Evolutionary conservation across 208 protist species (phyloP), one percentile per base, ranked within the genome.

Genomic region (Acanthamoeba triangularis): DNA sequence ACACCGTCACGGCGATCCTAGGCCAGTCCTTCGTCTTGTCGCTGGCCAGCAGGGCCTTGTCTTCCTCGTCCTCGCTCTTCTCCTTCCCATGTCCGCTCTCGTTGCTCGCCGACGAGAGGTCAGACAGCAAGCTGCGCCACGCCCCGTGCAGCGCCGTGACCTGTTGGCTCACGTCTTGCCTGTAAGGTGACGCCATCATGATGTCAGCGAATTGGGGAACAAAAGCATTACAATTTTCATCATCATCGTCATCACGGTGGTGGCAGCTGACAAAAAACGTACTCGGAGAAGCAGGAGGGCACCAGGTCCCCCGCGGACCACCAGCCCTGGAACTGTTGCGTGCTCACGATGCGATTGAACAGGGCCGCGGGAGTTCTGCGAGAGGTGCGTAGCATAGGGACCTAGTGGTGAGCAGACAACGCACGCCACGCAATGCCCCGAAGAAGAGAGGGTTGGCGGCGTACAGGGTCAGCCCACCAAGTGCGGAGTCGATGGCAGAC

Each of bases 321-420:
- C 65, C 65, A 72, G 28, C 65, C 65, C 16, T 33, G n/a, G 30
- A 72, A 72, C 65, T 72, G 65, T n/a, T 72, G 65, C n/a, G 65
- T 72, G 65, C 65, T 72, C 30, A 72, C 65, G 65, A 72, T 72
- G 11, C 65, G 65, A 72, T 37, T 72, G 65, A 72, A 72, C 30
- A 72, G 30, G 13, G 25, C 16, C 30, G 65, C 59, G 25, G 59
- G 7, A 7, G 59, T 30, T 8, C 59, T 23, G 44, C 44, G 44
- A 13, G n/a, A n/a, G n/a, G n/a, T n/a, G n/a, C 10, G 44, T 47
- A 13, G 44, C 10, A 8, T 47, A 8, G 0, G 44, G 41, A 7
- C 44, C 44, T 13, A 47, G 44, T 7, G 44, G 10, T 47, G 20
- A 59, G 54, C 20, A 0, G 1, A 0, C 0, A 59, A 23, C 18